Conservation (phyloP, 1,139 yeast species). For the Kluyveromyces sp. region DNA sequence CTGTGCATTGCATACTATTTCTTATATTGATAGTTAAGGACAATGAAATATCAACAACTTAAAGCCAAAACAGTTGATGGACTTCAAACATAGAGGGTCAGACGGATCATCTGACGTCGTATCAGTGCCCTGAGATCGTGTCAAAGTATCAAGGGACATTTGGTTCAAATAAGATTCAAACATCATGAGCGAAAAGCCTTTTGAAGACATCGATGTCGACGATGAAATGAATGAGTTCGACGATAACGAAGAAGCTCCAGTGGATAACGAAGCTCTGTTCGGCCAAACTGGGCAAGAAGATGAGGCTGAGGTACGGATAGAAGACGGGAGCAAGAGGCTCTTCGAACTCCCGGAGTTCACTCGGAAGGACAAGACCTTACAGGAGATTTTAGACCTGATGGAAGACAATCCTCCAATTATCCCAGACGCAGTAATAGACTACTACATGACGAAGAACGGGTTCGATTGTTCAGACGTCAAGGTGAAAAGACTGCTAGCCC, state of each 20-base stretch:
- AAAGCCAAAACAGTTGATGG: no score
- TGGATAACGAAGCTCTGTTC: constrained; percentile 31
- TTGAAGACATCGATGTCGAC: constrained; percentile 29
- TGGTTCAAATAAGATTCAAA: neutral
- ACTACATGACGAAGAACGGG: constrained; percentile 83
- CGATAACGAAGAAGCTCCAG: constrained; percentile 36
- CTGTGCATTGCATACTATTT: constrained; percentile 1
- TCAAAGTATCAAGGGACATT: neutral
- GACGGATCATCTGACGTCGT: no score
- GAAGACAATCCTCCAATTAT: constrained; percentile 94
- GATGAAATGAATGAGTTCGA: constrained; percentile 37
- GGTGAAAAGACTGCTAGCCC: constrained; percentile 77
- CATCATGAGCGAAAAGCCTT: constrained; percentile 17
- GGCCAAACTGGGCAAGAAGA: constrained; percentile 17
- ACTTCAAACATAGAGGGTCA: no score
- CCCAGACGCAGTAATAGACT: constrained; percentile 97
- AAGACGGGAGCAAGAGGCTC: constrained; percentile 20
- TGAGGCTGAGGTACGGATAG: constrained; percentile 18
- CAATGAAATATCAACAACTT: no score
- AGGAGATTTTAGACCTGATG: constrained; percentile 81
- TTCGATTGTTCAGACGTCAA: constrained; percentile 74
- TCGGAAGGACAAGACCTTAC: constrained; percentile 78
- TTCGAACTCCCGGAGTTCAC: constrained; percentile 62
- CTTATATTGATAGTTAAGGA: neutral
- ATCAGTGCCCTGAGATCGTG: neutral